Evolutionary conservation across 1,139 yeast genomes (phyloP), one percentile per base, ranked within the genome.

Genomic region (Yamadazyma pseudoaaseri): DNA sequence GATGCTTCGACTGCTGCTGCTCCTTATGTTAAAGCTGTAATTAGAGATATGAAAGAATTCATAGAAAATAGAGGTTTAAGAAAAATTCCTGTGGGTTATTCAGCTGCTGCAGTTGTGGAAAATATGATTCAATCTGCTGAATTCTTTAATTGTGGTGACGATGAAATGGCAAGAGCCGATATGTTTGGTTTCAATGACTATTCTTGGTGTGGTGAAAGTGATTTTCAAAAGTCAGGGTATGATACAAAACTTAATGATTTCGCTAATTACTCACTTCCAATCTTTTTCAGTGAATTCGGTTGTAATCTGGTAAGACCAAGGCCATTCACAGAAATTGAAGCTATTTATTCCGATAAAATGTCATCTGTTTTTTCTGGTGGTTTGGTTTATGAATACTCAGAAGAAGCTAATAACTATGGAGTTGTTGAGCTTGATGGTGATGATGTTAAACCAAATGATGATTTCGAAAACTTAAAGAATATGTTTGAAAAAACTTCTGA

Each of bases 351-450:
- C 6, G 57, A 62, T 13, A 50, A 71, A 32, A 83, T 83, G 92
- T 64, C 84, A 6, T 49, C 71, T 13, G 90, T 83, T 5, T 83
- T 81, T 57, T 79, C 86, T 23, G 92, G 92, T 50, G 92, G 92
- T 27, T 65, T 83, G 47, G 92, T 82, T 29, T 83, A 83, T 58
- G 89, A 83, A 56, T 83, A 80, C 58, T 73, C 86, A n/a, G 73
- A 79, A 44, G 89, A 82, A 58, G 65, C 58, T 5, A 74, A 77
- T 51, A 57, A 80, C 37, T 83, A 80, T 51, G 92, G 92, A 22
- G 64, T 83, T 43, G 92, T 83, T 28, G 49, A 69, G 39, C 62
- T 81, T 34, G 51, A 50, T 40, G 54, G 54, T 30, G 56, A 62
- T 41, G 16, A 24, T 16, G 59, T 58, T 40, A 44, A 62, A 5